Percentiles rank a stretch among this genome's conserved stretches.
Evolutionary conservation across 2,329 filamentous ascomycete genomes (phyloP).

Genomic region (Amphichorda felina): DNA sequence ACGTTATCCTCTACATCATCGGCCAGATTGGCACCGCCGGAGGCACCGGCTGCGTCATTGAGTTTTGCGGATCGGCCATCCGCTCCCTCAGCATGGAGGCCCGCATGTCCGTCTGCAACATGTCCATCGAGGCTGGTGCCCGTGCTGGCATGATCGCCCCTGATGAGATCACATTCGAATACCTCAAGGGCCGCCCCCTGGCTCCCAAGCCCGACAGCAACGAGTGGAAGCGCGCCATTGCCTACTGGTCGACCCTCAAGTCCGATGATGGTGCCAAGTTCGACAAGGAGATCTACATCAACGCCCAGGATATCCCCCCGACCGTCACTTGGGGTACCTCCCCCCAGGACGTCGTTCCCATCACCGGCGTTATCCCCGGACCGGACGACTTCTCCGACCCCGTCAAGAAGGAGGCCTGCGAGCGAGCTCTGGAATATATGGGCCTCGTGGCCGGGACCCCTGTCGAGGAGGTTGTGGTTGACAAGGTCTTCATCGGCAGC

Average conservation of each 20-base stretch:
- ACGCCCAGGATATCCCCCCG: conserved; percentile 84
- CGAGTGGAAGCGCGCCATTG: conserved; percentile 80
- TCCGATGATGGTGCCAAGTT: conserved; percentile 84
- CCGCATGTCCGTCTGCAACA: conserved; percentile 98
- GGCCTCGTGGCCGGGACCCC: conserved; percentile 74
- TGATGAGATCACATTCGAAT: conserved; percentile 88
- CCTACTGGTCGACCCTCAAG: conserved; percentile 78
- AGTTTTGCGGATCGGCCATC: conserved; percentile 94
- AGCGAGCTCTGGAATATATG: conserved; percentile 90
- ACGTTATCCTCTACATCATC: conserved; percentile 86
- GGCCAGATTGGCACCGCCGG: conserved; percentile 90
- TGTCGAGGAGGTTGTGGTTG: conserved; percentile 83
- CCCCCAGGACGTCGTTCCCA: conserved; percentile 91
- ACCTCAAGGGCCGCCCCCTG: conserved; percentile 82
- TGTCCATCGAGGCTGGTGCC: conserved; percentile 95
- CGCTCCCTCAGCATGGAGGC: conserved; percentile 86
- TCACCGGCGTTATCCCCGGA: conserved; percentile 80
- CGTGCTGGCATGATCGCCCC: conserved; percentile 95
- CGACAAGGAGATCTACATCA: conserved; percentile 79
- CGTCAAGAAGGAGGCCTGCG: conserved; percentile 67
- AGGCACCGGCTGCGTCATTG: conserved; percentile 88
- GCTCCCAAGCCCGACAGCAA: conserved; percentile 74
- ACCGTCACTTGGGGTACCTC: conserved; percentile 96
- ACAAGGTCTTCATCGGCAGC: conserved; percentile 97
- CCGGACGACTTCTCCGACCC: conserved; percentile 77